Evolutionary conservation across 345 rosid species (phyloP).

Genomic region (Combretum micranthum): DNA sequence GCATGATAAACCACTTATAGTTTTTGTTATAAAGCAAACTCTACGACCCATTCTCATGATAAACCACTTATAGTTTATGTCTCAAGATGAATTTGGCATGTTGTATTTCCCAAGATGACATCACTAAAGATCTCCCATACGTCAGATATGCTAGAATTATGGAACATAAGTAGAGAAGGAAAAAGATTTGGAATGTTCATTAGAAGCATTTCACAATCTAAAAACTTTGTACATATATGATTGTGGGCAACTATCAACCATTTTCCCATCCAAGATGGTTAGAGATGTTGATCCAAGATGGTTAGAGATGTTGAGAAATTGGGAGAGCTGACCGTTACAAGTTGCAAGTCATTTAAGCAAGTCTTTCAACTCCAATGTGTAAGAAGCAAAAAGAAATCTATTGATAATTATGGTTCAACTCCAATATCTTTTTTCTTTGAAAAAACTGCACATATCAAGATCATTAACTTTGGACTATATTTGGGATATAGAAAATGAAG

Average conservation of each 20-base stretch:
- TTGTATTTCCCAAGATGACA: too few relatives aligned
- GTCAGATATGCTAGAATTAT: too few relatives aligned
- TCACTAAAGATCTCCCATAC: too few relatives aligned
- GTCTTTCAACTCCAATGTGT: neutral
- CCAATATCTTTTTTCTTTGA: neutral
- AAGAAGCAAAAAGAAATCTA: neutral
- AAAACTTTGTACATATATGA: neutral
- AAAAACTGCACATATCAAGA: neutral
- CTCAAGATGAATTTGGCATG: neutral
- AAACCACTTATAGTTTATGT: too few relatives aligned
- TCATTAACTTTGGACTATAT: neutral
- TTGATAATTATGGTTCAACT: neutral
- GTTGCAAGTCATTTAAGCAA: neutral
- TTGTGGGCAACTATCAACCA: neutral
- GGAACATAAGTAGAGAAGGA: too few relatives aligned
- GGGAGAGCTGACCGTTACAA: neutral
- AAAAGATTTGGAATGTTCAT: too few relatives aligned
- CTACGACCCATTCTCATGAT: neutral
- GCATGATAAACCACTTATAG: too few relatives aligned
- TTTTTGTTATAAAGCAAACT: too few relatives aligned
- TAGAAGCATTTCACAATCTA: neutral
- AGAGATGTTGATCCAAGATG: too few relatives aligned
- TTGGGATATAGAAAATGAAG: neutral
- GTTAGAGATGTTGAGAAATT: neutral
- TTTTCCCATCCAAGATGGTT: neutral